phyloP scores from a whole-genome alignment of 1,139 yeast genomes.

The Nakaseomyces sp. region DNA sequence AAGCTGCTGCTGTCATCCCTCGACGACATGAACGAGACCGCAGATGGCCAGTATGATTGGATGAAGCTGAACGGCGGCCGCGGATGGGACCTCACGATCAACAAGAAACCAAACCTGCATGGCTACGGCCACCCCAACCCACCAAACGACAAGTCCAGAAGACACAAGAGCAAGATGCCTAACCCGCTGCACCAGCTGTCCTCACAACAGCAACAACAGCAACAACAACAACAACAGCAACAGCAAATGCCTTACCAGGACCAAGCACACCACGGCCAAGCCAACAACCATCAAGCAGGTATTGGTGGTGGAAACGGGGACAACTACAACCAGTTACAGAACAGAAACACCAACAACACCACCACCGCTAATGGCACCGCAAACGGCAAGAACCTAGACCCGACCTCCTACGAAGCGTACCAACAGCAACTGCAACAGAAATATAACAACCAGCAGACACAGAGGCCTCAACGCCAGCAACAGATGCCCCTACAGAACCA shows the following conservation, averaged over 20 bases:
- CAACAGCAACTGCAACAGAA: slow-evolving; percentile 32
- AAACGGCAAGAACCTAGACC: slow-evolving; percentile 22
- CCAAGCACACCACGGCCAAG: slow-evolving; percentile 12
- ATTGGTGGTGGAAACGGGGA: slow-evolving; percentile 4
- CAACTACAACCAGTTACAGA: background rate
- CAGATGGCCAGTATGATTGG: slow-evolving; percentile 75
- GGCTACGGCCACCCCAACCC: slow-evolving; percentile 72
- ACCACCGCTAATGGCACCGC: background rate
- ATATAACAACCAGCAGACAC: slow-evolving; percentile 28
- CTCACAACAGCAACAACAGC: no score
- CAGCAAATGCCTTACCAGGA: slow-evolving; percentile 13
- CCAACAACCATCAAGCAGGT: slow-evolving; percentile 4
- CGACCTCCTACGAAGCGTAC: slow-evolving; percentile 33
- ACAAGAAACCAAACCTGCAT: slow-evolving; percentile 71
- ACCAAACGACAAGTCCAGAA: slow-evolving; percentile 34
- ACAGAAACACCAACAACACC: background rate
- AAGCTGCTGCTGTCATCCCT: slow-evolving; percentile 53
- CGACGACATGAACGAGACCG: slow-evolving; percentile 46
- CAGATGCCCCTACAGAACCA: slow-evolving; percentile 10
- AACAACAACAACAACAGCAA: no score
- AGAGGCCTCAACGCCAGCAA: slow-evolving; percentile 20
- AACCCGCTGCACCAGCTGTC: slow-evolving; percentile 12
- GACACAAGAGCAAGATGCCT: slow-evolving; percentile 28
- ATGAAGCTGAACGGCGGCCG: slow-evolving; percentile 72
- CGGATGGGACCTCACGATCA: slow-evolving; percentile 75